phyloP scores from a whole-genome alignment of 148 eudicot species.

The Suaeda aralocaspica region DNA sequence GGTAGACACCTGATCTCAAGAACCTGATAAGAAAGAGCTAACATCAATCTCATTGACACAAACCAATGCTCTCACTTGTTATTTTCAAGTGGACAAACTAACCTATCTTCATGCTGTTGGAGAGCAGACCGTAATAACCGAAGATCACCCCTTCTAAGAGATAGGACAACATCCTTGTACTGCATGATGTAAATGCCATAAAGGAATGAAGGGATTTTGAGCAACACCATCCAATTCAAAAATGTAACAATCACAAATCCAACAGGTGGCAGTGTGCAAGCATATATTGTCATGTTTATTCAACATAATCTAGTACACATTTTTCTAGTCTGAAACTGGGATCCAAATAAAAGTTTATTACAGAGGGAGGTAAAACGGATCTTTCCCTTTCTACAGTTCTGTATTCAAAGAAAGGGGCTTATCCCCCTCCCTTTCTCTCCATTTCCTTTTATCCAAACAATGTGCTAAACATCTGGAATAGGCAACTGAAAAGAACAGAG shows the following conservation, averaged over 20 bases:
- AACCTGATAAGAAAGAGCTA: constrained; percentile 41
- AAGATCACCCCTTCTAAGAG: constrained; percentile 90
- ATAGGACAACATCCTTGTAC: constrained; percentile 69
- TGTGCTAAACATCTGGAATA: not conserved
- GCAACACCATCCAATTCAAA: not conserved
- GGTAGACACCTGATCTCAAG: constrained; percentile 90
- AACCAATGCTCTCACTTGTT: not conserved
- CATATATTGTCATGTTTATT: not conserved
- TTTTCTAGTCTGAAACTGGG: not conserved
- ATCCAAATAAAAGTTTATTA: too few relatives aligned
- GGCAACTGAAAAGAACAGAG: not conserved
- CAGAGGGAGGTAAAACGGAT: too few relatives aligned
- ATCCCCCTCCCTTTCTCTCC: too few relatives aligned
- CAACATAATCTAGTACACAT: not conserved
- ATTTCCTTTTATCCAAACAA: too few relatives aligned
- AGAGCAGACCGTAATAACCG: constrained; percentile 79
- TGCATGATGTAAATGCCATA: constrained; percentile 24
- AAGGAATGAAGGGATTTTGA: not conserved
- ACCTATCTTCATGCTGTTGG: constrained; percentile 87
- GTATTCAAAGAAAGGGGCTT: too few relatives aligned
- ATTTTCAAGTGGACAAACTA: constrained; percentile 11
- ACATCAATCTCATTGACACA: not conserved
- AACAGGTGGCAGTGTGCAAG: not conserved
- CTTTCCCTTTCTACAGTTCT: too few relatives aligned
- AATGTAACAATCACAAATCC: not conserved